A percentile compares a stretch with the other conserved stretches of the same genome.
phyloP scores from a whole-genome alignment of 2,329 filamentous ascomycete species.

The Pestalotiopsis sp. region DNA sequence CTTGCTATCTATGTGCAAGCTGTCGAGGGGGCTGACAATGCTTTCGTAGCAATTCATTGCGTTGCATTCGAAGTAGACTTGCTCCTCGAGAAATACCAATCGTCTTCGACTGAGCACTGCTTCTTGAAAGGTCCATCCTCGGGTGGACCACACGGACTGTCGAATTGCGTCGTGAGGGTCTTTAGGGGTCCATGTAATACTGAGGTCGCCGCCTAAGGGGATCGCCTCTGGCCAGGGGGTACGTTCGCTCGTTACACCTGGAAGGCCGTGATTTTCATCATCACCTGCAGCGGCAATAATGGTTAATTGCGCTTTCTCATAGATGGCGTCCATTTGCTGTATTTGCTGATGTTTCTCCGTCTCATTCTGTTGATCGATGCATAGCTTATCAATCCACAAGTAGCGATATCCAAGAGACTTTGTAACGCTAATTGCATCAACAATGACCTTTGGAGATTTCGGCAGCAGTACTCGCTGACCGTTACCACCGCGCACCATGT shows the following conservation, averaged over 20 bases:
- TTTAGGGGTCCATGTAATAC: not conserved
- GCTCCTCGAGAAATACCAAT: constrained; percentile 15
- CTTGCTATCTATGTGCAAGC: not conserved
- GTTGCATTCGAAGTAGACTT: constrained; percentile 17
- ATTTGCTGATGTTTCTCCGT: not conserved
- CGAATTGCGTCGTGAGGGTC: not conserved
- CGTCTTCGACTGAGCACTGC: constrained; percentile 7
- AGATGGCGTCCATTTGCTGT: constrained; percentile 6
- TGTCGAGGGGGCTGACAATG: not conserved
- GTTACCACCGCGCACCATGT: not conserved
- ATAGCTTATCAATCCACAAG: constrained; percentile 9
- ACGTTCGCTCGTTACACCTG: not conserved
- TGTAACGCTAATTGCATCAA: not conserved
- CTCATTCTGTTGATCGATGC: not conserved
- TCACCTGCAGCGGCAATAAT: constrained; percentile 9
- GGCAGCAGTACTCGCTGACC: not conserved
- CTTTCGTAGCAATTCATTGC: constrained; percentile 12
- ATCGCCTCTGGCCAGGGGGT: not conserved
- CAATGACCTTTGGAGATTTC: not conserved
- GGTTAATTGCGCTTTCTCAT: constrained; percentile 1
- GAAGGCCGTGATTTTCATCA: not conserved
- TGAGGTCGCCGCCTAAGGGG: not conserved
- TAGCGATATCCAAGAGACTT: constrained; percentile 22
- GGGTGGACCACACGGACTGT: constrained; percentile 18
- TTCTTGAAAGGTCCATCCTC: constrained; percentile 20